Evolutionary conservation across 2,329 filamentous ascomycete species (phyloP).

Genomic region (Phaeomoniella chlamydospora): DNA sequence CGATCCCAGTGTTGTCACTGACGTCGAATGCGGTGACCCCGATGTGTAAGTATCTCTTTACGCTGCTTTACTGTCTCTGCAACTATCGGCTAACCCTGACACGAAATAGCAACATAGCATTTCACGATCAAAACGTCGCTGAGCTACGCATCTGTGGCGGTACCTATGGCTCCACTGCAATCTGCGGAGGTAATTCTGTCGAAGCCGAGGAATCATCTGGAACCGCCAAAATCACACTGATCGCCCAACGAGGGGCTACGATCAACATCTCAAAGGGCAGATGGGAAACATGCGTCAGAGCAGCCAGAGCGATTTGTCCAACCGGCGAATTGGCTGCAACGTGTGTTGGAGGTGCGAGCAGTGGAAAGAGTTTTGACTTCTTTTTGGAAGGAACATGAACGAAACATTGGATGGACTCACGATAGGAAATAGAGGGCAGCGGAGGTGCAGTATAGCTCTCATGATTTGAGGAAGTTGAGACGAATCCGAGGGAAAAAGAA

Average conservation of each 20-base stretch:
- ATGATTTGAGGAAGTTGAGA: too few relatives aligned
- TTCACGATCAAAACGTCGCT: conserved; percentile 35
- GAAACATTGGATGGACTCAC: too few relatives aligned
- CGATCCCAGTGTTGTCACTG: conserved; percentile 16
- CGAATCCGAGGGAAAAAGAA: too few relatives aligned
- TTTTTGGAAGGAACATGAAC: conserved; percentile 26
- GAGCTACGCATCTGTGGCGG: conserved; percentile 35
- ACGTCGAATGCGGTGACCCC: conserved; percentile 17
- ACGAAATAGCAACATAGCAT: conserved; percentile 24
- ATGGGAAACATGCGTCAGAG: conserved; percentile 40
- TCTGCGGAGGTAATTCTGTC: conserved; percentile 30
- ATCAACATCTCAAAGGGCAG: conserved; percentile 39
- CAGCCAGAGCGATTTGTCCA: conserved; percentile 36
- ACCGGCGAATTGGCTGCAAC: conserved; percentile 32
- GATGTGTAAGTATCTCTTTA: conserved; percentile 1
- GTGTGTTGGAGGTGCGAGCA: conserved; percentile 33
- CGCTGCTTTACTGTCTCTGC: neutral
- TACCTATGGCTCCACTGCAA: conserved; percentile 30
- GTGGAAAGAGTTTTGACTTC: conserved; percentile 15
- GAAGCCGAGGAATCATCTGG: conserved; percentile 31
- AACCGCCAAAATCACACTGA: conserved; percentile 34
- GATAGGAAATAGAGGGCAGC: too few relatives aligned
- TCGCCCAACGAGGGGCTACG: conserved; percentile 26
- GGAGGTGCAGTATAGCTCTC: too few relatives aligned
- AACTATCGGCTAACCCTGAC: neutral